Evolutionary conservation across 108 stramenopile genomes (phyloP).

Genomic region (Hondaea fermentalgiana): DNA sequence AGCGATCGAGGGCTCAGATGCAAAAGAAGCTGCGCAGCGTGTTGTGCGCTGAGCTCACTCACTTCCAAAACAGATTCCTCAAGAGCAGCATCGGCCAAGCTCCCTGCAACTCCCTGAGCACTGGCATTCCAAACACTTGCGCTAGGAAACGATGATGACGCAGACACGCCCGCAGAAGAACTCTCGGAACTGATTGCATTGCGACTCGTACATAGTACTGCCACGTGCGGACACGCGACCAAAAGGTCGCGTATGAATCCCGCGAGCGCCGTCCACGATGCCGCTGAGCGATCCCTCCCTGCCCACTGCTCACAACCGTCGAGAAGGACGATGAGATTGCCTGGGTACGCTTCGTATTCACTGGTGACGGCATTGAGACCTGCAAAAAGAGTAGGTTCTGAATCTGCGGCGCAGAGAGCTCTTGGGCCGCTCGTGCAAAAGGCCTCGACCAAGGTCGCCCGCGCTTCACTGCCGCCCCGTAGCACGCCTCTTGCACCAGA

Average conservation of each 20-base stretch:
- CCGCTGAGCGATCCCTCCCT: neutral
- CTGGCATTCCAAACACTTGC: neutral
- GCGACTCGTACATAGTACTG: neutral
- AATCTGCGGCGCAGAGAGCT: neutral
- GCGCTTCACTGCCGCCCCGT: neutral
- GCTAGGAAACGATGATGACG: no score
- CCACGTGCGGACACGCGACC: neutral
- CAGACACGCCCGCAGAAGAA: no score
- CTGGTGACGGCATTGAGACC: neutral
- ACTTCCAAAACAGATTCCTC: neutral
- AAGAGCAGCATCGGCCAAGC: neutral
- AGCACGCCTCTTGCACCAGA: neutral
- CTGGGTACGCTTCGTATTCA: neutral
- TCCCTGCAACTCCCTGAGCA: neutral
- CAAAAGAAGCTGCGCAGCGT: conserved; percentile 5
- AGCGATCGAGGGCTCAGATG: neutral
- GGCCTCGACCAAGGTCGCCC: neutral
- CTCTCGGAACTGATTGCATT: neutral
- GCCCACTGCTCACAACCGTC: neutral
- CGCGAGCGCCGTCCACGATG: neutral
- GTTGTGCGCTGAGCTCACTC: neutral
- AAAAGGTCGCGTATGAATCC: neutral
- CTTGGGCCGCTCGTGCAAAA: neutral
- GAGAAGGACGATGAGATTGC: neutral
- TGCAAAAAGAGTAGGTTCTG: neutral